A percentile compares a stretch with the other conserved stretches of the same genome.
Conservation (phyloP, 305 asterid species). For the Fraxinus paxiana region DNA sequence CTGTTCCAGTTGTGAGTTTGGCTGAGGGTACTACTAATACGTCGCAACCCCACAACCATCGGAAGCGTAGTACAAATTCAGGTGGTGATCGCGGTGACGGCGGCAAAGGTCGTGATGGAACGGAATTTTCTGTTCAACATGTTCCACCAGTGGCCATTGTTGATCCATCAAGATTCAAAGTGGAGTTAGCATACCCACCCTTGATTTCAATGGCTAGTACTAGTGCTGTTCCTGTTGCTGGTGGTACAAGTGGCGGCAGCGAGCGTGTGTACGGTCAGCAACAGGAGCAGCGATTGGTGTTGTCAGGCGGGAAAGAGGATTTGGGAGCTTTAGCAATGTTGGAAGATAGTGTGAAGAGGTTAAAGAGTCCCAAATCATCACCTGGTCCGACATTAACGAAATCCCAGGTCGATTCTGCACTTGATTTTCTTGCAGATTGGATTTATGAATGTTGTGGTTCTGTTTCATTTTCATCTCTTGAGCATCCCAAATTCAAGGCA, state of each 20-base stretch:
- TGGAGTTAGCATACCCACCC: slow-evolving; percentile 53
- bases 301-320: slow-evolving; percentile 94
- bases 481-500: slow-evolving; percentile 81
- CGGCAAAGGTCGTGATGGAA: slow-evolving; percentile 6
- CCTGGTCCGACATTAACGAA: slow-evolving; percentile 52
- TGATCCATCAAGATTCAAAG: slow-evolving; percentile 53
- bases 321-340: slow-evolving; percentile 77
- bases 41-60: slow-evolving; percentile 39
- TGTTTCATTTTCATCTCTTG: slow-evolving; percentile 65
- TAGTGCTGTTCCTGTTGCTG: neutral
- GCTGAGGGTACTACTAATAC: slow-evolving; percentile 13
- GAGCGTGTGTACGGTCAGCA: slow-evolving; percentile 37
- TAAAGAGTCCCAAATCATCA: slow-evolving; percentile 72
- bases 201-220: neutral
- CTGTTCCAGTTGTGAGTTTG: slow-evolving; percentile 26
- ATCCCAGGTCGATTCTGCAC: slow-evolving; percentile 61
- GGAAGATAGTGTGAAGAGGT: slow-evolving; percentile 77
- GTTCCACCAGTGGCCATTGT: neutral
- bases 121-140: neutral
- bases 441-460: slow-evolving; percentile 84
- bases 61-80: slow-evolving; percentile 40
- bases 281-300: slow-evolving; percentile 50
- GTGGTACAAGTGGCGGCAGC: neutral
- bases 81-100: slow-evolving; percentile 24
- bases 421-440: slow-evolving; percentile 78